These are phyloP conservation scores for Phytopythium sindhum DNA, from an alignment of 352 stramenopile species.

Conservation along the genomic window DNA sequence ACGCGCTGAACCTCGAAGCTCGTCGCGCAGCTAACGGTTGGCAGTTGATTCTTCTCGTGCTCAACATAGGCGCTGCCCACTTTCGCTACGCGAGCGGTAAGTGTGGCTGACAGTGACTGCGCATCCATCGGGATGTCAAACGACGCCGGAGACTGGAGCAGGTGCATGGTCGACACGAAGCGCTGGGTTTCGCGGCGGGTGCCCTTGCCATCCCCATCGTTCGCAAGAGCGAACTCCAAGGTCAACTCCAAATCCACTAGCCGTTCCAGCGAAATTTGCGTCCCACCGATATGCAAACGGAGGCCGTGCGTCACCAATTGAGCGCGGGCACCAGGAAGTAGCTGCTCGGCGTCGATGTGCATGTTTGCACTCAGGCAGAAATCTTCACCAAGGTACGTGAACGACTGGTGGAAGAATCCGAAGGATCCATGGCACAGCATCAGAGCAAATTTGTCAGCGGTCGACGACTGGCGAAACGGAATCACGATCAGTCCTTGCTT, in stretches of 20 bases:
- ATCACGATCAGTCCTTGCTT: slow-evolving; percentile 30
- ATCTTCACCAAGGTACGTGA: slow-evolving; percentile 33
- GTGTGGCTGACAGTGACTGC: slow-evolving; percentile 14
- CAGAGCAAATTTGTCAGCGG: slow-evolving; percentile 39
- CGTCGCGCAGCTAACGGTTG: slow-evolving; percentile 22
- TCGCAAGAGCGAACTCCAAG: background rate
- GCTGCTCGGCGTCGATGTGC: slow-evolving; percentile 49
- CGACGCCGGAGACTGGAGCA: slow-evolving; percentile 16
- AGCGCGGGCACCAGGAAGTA: slow-evolving; percentile 35
- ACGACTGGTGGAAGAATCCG: slow-evolving; percentile 34
- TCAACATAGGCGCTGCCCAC: background rate
- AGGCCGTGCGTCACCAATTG: slow-evolving; percentile 24
- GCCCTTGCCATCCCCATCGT: background rate
- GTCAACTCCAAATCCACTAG: slow-evolving; percentile 1
- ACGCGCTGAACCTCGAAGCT: slow-evolving; percentile 36
- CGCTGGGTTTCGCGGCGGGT: background rate
- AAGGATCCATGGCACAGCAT: slow-evolving; percentile 34
- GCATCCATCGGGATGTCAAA: slow-evolving; percentile 40
- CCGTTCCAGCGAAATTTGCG: slow-evolving; percentile 3
- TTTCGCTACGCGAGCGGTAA: slow-evolving; percentile 17
- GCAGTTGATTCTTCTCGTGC: slow-evolving; percentile 10
- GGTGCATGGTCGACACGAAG: slow-evolving; percentile 1
- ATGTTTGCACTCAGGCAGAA: slow-evolving; percentile 37
- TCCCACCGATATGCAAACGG: slow-evolving; percentile 12
- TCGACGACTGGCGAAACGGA: slow-evolving; percentile 32